Base-by-base conservation (phyloP, 345 rosid genomes). In the Hibiscus mutabilis region DNA sequence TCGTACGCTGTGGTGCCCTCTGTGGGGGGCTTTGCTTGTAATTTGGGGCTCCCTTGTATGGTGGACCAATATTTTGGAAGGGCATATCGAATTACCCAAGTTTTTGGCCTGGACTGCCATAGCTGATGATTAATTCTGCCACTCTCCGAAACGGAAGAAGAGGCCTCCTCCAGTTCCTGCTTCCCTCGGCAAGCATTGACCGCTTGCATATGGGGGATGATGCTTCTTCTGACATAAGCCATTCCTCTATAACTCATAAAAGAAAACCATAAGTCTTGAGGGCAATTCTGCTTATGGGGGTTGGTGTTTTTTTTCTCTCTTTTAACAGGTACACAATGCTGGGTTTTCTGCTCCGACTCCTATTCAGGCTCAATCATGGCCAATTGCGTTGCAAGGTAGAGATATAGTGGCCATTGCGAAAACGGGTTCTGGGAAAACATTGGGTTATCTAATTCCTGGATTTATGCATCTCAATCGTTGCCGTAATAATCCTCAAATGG, bases 291-390 rank as follows among this genome's bases (percentile, higher is more conserved):
- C 89, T 86, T 55, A 88, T 73, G 29, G 79, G 69, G 80, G 77
- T 77, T 84, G 80, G 77, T 81, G 88, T 79, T 73, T 82, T 84
- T 83, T 85, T 84, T 74, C 76, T 86, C 46, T 9, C 31, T 24
- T 70, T 86, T 90, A 85, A 84, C 90, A 95, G 99, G 93, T 89
- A 81, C 90, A 82, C 69, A 81, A 31, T 85, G 99, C 99, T 67
- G 99, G 99, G 63, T 95, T 95, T 78, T 75, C 93, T 83, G 80
- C 92, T 47, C 99, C 99, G 42, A 95, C 99, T 63, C 99, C 99
- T 72, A 95, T 95, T 83, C 99, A 95, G 86, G 99, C 99, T 69
- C 98, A 92, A 79, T 92, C 99, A 9, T 95, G 99, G 99, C 98
- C 99, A 0, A 84, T 95, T 84, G 96, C 93, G 21, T 71, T 95